These are phyloP conservation scores for Nicotiana benthamiana DNA, from an alignment of 257 asterid species.

Conservation along the genomic window DNA sequence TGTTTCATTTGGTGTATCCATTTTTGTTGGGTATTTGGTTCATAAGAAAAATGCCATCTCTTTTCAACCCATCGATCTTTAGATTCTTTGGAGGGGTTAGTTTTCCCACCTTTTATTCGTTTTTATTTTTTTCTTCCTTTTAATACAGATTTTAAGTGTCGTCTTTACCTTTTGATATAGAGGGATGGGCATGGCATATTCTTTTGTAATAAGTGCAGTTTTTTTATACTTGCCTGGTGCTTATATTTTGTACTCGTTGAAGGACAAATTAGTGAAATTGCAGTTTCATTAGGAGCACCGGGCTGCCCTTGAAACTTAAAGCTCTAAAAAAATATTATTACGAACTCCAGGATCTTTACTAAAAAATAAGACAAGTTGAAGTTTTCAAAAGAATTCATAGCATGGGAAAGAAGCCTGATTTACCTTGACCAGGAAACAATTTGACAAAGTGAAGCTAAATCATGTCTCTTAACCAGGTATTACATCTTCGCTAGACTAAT, in stretches of 20 bases:
- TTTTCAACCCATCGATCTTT: constrained; percentile 46
- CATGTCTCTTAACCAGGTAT: too few relatives aligned
- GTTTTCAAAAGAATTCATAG: too few relatives aligned
- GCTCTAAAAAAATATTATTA: background rate
- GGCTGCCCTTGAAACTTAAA: background rate
- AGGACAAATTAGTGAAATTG: background rate
- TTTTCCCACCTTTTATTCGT: background rate
- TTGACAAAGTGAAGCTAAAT: too few relatives aligned
- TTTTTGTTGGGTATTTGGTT: constrained; percentile 54
- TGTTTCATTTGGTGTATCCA: constrained; percentile 52
- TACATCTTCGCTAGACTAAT: too few relatives aligned
- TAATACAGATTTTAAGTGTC: background rate
- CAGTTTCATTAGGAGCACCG: background rate
- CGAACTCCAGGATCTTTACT: background rate
- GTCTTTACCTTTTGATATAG: background rate
- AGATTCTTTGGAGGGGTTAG: background rate
- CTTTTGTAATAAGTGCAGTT: constrained; percentile 8
- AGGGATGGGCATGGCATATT: background rate
- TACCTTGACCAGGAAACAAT: background rate
- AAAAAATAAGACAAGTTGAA: background rate
- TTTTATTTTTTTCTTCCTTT: background rate
- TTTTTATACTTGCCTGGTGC: background rate
- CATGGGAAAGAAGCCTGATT: background rate
- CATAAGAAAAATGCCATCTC: constrained; percentile 36
- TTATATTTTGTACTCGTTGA: background rate